phyloP scores from a whole-genome alignment of 2,329 filamentous ascomycete species.

The Colletotrichum tanaceti region DNA sequence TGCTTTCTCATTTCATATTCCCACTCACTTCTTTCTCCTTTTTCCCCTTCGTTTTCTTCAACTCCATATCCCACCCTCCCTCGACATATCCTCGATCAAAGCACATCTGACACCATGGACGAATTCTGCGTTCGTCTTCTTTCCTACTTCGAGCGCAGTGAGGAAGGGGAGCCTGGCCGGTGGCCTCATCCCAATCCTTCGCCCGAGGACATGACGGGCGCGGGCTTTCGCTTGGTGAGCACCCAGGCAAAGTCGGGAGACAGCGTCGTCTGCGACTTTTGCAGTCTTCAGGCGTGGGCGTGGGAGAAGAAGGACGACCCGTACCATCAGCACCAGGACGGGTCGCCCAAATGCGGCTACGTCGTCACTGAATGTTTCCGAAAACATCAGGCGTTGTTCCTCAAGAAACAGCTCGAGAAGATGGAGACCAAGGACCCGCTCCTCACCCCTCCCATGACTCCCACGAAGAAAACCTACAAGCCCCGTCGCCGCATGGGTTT shows the following conservation, averaged over 20 bases:
- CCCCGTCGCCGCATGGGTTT: not conserved
- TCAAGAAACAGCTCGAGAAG: not conserved
- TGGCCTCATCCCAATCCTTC: constrained; percentile 12
- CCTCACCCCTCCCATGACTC: constrained; percentile 3
- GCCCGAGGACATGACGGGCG: constrained; percentile 28
- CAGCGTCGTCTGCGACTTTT: constrained; percentile 10
- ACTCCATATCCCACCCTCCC: not conserved
- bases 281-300: constrained; percentile 16
- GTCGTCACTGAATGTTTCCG: not conserved
- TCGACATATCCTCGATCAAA: fast-evolving
- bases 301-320: constrained; percentile 37
- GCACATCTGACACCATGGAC: constrained; percentile 2
- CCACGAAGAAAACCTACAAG: not conserved
- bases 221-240: constrained; percentile 7
- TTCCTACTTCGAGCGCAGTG: constrained; percentile 15
- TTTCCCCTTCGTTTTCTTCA: too few species aligned
- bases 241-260: not conserved
- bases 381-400: not conserved
- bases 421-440: not conserved
- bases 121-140: constrained; percentile 18
- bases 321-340: not conserved
- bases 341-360: not conserved
- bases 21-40: not conserved
- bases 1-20: too few species aligned
- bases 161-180: not conserved